Base-by-base conservation (phyloP, 805 yeast genomes). In the Zygotorulaspora danielsina region DNA sequence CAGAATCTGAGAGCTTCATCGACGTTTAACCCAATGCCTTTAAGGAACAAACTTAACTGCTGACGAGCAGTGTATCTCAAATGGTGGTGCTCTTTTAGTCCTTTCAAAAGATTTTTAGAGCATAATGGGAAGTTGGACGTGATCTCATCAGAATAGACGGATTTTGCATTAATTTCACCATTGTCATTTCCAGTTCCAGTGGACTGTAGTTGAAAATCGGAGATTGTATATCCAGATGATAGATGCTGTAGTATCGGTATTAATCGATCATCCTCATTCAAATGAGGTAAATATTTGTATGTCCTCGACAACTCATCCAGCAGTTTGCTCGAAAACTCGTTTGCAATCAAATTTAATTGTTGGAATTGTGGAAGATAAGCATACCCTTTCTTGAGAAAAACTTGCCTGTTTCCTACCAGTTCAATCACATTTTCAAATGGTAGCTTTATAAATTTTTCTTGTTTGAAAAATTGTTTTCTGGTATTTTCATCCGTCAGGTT, bases 1-100 rank as follows among this genome's bases (percentile, higher is more conserved):
- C 97, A 93, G 61, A 88, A 90, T 50, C 74, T 76, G 42, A 90
- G 61, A 0, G 97, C 89, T 57, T 93, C 97, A 42, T 88, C 96
- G 5, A 84, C 80, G 31, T 75, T 74, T 42, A 93, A 69, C 0
- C 99, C 98, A 49, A 87, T 81, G 19, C 95, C 95, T 61, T 89
- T 89, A 41, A 93, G 67, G 62, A 93, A 93, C 13, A 86, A 65
- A 3, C 87, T 79, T 37, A 88, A 70, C 63, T 90, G 97, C 51
- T 81, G 88, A 61, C 99, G 80, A 1, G 88, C 96, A 12, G 70
- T 70, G 63, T 85, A 84, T 56, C 81, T 79, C 55, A 93, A 74
- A 66, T 90, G 97, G 36, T 81, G 80, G 36, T 75, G 70, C 11
- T 66, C 52, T 25, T 67, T 64, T 40, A 88, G 60, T n/a, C 77